These are phyloP conservation scores for Clavaria fumosa DNA, from an alignment of 768 basidiomycete genomes.

Conservation along the genomic window DNA sequence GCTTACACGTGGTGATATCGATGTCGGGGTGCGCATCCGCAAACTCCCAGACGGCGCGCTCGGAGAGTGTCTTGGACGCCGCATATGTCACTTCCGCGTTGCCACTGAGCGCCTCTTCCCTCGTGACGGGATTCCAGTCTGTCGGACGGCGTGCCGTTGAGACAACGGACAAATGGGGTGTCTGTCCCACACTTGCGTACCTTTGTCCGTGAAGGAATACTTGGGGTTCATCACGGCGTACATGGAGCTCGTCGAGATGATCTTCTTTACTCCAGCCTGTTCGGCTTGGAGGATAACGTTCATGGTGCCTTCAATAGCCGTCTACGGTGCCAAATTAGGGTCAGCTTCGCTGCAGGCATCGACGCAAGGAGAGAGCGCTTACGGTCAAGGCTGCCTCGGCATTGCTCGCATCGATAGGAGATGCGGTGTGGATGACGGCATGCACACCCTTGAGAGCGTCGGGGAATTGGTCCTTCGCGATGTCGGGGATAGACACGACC, in stretches of 20 bases:
- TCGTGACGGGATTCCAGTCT: slow-evolving; percentile 24
- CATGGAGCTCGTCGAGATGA: slow-evolving; percentile 27
- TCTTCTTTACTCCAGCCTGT: slow-evolving; percentile 21
- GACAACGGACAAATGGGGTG: not conserved
- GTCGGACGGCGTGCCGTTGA: not conserved
- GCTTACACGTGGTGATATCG: slow-evolving; percentile 24
- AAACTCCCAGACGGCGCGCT: slow-evolving; percentile 28
- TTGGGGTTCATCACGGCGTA: slow-evolving; percentile 16
- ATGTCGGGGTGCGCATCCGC: slow-evolving; percentile 24
- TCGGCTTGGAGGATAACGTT: slow-evolving; percentile 26
- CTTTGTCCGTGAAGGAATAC: slow-evolving; percentile 16
- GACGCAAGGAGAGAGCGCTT: not conserved
- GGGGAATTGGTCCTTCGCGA: slow-evolving; percentile 23
- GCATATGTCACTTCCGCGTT: slow-evolving; percentile 16
- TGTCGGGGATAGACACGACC: slow-evolving; percentile 16
- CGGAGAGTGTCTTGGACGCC: slow-evolving; percentile 25
- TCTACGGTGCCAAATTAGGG: not conserved
- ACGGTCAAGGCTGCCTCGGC: not conserved
- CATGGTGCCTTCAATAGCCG: slow-evolving; percentile 22
- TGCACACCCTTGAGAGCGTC: slow-evolving; percentile 34
- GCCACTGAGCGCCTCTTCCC: slow-evolving; percentile 16
- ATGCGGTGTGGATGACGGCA: slow-evolving; percentile 30
- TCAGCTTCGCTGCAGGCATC: not conserved
- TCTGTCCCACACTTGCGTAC: slow-evolving; percentile 7
- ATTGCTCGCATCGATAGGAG: slow-evolving; percentile 15